A percentile compares a stretch with the other conserved stretches of the same genome.
Evolutionary conservation across 2,329 filamentous ascomycete species (phyloP).

Genomic region (Diaporthe destruens): DNA sequence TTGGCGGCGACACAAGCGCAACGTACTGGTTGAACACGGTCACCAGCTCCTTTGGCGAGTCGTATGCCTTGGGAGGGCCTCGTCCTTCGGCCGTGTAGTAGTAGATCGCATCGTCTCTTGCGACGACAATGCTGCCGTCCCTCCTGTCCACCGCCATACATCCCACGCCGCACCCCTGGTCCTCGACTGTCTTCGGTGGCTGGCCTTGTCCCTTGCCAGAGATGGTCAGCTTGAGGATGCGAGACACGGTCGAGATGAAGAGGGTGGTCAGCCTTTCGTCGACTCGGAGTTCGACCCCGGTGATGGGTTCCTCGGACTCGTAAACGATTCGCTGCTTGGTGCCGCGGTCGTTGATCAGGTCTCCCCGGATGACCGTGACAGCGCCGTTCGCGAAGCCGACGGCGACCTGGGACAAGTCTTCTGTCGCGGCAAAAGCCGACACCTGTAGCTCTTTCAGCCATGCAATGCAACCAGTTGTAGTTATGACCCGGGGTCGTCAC

Average conservation of each 20-base stretch:
- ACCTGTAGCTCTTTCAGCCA: slow-evolving; percentile 62
- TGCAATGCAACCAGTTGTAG: neutral
- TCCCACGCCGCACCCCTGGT: slow-evolving; percentile 89
- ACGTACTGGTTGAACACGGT: slow-evolving; percentile 87
- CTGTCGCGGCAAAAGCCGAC: slow-evolving; percentile 87
- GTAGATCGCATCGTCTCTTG: slow-evolving; percentile 94
- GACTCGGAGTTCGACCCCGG: slow-evolving; percentile 82
- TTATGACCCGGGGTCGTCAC: neutral
- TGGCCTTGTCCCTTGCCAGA: slow-evolving; percentile 91
- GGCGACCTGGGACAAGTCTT: slow-evolving; percentile 91
- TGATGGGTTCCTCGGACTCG: slow-evolving; percentile 96
- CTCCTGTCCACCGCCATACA: slow-evolving; percentile 91
- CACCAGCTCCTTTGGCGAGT: slow-evolving; percentile 88
- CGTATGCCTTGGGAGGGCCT: slow-evolving; percentile 90
- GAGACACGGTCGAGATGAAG: slow-evolving; percentile 91
- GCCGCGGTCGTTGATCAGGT: slow-evolving; percentile 94
- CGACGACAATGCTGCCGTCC: slow-evolving; percentile 90
- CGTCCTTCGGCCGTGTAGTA: slow-evolving; percentile 89
- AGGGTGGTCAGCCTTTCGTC: slow-evolving; percentile 77
- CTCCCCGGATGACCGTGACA: slow-evolving; percentile 92
- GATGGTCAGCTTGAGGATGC: slow-evolving; percentile 88
- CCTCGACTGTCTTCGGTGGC: slow-evolving; percentile 88
- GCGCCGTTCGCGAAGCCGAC: slow-evolving; percentile 96
- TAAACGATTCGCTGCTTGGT: slow-evolving; percentile 95
- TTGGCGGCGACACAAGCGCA: slow-evolving; percentile 83